Evolutionary conservation across 2,329 filamentous ascomycete genomes (phyloP), one percentile per base, ranked within the genome.

Genomic region (Ophiostoma perfectum): DNA sequence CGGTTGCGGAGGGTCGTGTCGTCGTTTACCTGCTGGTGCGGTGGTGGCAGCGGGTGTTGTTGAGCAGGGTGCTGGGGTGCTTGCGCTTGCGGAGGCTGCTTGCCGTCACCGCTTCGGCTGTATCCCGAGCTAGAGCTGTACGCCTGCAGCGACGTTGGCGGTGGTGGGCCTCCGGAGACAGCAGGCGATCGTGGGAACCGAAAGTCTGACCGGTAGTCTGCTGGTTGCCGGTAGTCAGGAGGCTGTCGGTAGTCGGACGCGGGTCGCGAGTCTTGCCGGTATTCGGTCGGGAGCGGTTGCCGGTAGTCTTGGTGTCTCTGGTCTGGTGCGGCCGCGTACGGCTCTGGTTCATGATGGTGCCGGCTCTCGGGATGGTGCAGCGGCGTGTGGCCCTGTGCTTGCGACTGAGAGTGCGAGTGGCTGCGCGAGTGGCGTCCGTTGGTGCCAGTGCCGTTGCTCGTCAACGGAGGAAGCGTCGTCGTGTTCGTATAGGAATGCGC

Each of bases 381-480:
- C 9, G 47, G 27, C 38, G 27, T 16, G 45, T 49, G 27, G 27
- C 64, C 45, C 16, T 41, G 38, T 4, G 12, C 5, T 44, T 66
- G 47, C 49, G 47, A 9, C n/a, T 64, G 62, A 3, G 60, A 18
- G 18, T 64, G 62, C 38, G 62, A 64, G 11, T 64, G 62, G 16
- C 4, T 64, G 63, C 63, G 63, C 63, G 63, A 27, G 63, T 64
- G 63, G 42, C 63, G n/a, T 11, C 39, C 39, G 63, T 45, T 64
- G 42, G 66, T 69, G 67, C 42, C 70, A 70, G 18, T 74, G 74
- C 64, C 66, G 68, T 66, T 69, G 66, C n/a, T 67, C 38, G 60
- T 42, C 39, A 63, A 42, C 3, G 63, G 68, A 41, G 68, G 68
- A 12, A 67, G 49, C 3, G 68, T 67, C 3, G 27, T 65, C 9